Evolutionary conservation across 306 rosid genomes (phyloP).

Genomic region (Hippophae gyantsensis): DNA sequence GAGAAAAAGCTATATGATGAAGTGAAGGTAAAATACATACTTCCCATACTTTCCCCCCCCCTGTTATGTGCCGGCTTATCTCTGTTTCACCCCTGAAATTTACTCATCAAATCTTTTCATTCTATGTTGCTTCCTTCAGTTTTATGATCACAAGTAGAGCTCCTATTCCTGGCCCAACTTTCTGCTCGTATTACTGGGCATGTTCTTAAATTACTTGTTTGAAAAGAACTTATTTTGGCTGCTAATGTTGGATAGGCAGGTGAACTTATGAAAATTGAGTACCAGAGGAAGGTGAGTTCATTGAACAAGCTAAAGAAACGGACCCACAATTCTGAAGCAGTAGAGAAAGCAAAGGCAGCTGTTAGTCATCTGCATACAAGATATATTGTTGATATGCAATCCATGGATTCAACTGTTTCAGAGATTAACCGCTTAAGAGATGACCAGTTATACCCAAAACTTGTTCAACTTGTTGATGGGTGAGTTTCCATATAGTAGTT

Average conservation of each 20-base stretch:
- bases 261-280: slow-evolving; percentile 79
- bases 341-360: slow-evolving; percentile 83
- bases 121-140: background rate
- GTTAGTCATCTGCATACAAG: slow-evolving; percentile 94
- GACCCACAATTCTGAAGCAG: slow-evolving; percentile 53
- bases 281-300: slow-evolving; percentile 70
- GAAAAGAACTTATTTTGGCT: slow-evolving; percentile 13
- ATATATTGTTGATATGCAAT: slow-evolving; percentile 97
- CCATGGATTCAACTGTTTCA: slow-evolving; percentile 92
- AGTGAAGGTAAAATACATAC: slow-evolving; percentile 56
- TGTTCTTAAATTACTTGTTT: background rate
- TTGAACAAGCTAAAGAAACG: slow-evolving; percentile 69
- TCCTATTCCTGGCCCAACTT: background rate
- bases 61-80: background rate
- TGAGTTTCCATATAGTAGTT: slow-evolving; percentile 35
- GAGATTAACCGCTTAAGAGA: slow-evolving; percentile 90
- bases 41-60: background rate
- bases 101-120: background rate
- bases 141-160: too few relatives aligned
- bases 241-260: slow-evolving; percentile 62
- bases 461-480: slow-evolving; percentile 81
- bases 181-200: background rate
- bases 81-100: too few relatives aligned
- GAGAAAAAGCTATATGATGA: slow-evolving; percentile 94
- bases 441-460: slow-evolving; percentile 70